A percentile compares a stretch with the other conserved stretches of the same genome.
These are phyloP conservation scores for Lipomyces oligophaga DNA, from an alignment of 805 yeast species.

Conservation along the genomic window DNA sequence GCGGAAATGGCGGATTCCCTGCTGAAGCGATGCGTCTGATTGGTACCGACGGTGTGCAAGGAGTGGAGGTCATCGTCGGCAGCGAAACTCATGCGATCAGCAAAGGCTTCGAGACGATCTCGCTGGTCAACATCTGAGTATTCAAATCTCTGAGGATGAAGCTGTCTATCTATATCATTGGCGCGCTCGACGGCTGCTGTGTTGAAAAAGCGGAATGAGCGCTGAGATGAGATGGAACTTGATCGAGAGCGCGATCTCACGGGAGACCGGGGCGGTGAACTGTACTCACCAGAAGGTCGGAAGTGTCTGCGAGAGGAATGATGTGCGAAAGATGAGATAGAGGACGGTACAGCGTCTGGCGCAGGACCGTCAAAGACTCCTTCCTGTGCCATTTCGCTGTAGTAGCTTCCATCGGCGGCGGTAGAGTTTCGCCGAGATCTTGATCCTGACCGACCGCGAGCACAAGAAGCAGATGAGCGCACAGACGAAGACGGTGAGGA, in stretches of 20 bases:
- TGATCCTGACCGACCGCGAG: no score
- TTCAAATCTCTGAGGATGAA: conserved; percentile 35
- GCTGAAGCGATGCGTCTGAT: conserved; percentile 1
- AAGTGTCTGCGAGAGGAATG: no score
- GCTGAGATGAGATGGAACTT: conserved; percentile 18
- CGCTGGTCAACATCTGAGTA: conserved; percentile 35
- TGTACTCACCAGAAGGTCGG: conserved; percentile 2
- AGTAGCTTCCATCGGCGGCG: conserved; percentile 22
- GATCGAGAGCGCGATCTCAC: conserved; percentile 21
- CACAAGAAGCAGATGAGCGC: conserved; percentile 12
- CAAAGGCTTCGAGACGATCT: conserved; percentile 28
- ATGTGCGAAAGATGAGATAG: conserved; percentile 30
- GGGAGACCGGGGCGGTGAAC: neutral
- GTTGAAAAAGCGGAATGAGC: conserved; percentile 73
- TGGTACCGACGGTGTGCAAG: conserved; percentile 19
- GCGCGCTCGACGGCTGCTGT: conserved; percentile 80
- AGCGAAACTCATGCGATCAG: neutral
- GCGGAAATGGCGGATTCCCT: neutral
- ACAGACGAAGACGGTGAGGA: conserved; percentile 7
- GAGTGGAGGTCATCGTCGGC: conserved; percentile 21
- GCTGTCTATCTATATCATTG: conserved; percentile 36
- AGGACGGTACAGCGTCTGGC: conserved; percentile 32
- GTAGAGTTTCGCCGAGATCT: conserved; percentile 24
- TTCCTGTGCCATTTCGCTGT: conserved; percentile 31
- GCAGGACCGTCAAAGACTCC: conserved; percentile 32